These are phyloP conservation scores for Quambalaria eucalypti DNA, from an alignment of 1,284 basidiomycete genomes.

Conservation along the genomic window DNA sequence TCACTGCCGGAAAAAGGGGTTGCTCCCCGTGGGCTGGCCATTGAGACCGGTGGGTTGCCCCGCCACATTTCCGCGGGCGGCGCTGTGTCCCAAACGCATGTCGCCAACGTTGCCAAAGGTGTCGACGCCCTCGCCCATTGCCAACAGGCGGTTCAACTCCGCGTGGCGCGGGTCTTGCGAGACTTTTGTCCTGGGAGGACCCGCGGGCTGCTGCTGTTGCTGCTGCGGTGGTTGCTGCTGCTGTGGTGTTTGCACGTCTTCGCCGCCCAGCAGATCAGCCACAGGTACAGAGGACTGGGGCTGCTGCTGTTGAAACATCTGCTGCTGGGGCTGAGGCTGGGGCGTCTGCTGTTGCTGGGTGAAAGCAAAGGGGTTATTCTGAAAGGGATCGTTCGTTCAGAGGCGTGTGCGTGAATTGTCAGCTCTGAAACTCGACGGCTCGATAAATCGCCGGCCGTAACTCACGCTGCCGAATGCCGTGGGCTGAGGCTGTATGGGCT, in stretches of 20 bases:
- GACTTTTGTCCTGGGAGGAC: conserved; percentile 15
- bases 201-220: conserved; percentile 7
- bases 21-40: conserved; percentile 13
- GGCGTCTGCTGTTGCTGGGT: conserved; percentile 9
- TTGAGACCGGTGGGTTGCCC: conserved; percentile 2
- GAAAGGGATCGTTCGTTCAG: too few species aligned
- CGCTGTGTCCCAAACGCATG: conserved; percentile 36
- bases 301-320: conserved; percentile 9
- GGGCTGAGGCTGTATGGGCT: conserved; percentile 51
- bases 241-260: background rate
- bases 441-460: too few species aligned
- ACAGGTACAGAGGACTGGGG: conserved; percentile 38
- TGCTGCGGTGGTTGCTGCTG: conserved; percentile 12
- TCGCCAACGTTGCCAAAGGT: conserved; percentile 46
- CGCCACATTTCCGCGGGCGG: conserved; percentile 14
- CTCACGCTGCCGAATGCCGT: conserved; percentile 58
- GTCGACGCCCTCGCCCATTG: conserved; percentile 41
- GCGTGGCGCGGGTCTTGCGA: conserved; percentile 13
- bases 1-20: conserved; percentile 31
- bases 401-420: too few species aligned
- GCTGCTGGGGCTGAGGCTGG: conserved; percentile 23
- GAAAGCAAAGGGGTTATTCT: conserved; percentile 85
- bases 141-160: conserved; percentile 42
- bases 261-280: conserved; percentile 25
- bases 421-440: too few species aligned